These are phyloP conservation scores for Talaromyces albobiverticillius DNA, from an alignment of 2,329 filamentous ascomycete genomes.

Conservation along the genomic window DNA sequence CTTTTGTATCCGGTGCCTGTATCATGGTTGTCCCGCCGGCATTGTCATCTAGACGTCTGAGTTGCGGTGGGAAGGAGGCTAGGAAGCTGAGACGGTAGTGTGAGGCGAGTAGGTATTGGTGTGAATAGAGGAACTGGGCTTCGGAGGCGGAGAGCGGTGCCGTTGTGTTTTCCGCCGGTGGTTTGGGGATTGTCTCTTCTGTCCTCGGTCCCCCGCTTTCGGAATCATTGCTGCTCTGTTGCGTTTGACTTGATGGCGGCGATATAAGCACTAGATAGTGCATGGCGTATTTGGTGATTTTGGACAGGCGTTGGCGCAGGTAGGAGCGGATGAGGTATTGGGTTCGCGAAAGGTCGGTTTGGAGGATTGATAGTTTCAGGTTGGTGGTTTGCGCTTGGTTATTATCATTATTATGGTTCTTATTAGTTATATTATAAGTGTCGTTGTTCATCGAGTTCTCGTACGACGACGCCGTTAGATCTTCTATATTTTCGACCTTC, in stretches of 20 bases:
- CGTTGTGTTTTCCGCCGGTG: background rate
- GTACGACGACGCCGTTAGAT: slow-evolving; percentile 45
- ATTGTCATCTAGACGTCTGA: slow-evolving; percentile 87
- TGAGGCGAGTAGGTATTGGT: slow-evolving; percentile 77
- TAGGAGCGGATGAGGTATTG: slow-evolving; percentile 87
- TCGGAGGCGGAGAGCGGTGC: slow-evolving; percentile 72
- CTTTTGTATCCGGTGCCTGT: slow-evolving; percentile 76
- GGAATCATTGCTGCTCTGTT: background rate
- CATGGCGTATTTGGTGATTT: slow-evolving; percentile 58
- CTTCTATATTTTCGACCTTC: slow-evolving; percentile 66
- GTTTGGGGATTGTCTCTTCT: slow-evolving; percentile 33
- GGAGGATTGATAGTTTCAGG: slow-evolving; percentile 88
- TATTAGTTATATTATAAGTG: background rate
- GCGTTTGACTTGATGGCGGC: slow-evolving; percentile 18
- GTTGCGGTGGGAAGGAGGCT: slow-evolving; percentile 69
- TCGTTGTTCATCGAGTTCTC: slow-evolving; percentile 31
- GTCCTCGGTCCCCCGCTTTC: slow-evolving; percentile 11
- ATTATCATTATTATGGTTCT: background rate
- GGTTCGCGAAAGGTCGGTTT: slow-evolving; percentile 92
- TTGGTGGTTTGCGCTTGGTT: slow-evolving; percentile 88
- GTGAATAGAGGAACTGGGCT: slow-evolving; percentile 75
- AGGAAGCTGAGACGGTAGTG: slow-evolving; percentile 88
- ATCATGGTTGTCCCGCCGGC: slow-evolving; percentile 91
- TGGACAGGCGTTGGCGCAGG: slow-evolving; percentile 78
- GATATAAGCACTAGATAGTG: slow-evolving; percentile 35